Evolutionary conservation across 164 flowering plant genomes (phyloP), one percentile per base, ranked within the genome.

Genomic region (Magnolia sinica): DNA sequence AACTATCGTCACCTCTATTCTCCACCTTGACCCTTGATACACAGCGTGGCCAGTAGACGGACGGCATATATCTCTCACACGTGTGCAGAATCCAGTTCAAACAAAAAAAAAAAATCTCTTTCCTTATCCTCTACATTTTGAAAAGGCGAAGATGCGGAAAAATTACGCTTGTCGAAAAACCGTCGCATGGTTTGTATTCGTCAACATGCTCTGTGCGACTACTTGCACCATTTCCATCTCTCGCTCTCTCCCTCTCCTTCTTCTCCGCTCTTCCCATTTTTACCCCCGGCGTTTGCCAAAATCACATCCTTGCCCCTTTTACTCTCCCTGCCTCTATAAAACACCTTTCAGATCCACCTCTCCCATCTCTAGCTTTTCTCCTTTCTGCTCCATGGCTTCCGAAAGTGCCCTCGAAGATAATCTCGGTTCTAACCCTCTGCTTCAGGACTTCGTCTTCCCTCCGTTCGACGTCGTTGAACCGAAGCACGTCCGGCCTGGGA

Each of bases 401-500:
- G 63, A 71, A 51, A 58, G 76, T 7, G 67, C 85, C 18, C 58
- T 70, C 73, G 71, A 68, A 37, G 75, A 66, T 23, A 79, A 78
- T 16, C 8, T 82, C 19, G 71, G 71, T 23, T 81, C 67, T 18
- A 73, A 70, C 77, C 97, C 97, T 66, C 86, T 96, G 8, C 74
- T 94, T 79, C 81, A 76, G 66, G 91, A 91, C 63, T 94, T 92
- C 70, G 87, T 85, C 4, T 96, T 94, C 71, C 98, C 99, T 0
- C 98, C 97, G 1, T 96, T 89, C 75, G 95, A 94, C 81, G 85
- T 79, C 45, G 89, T 96, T 74, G 83, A 87, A 20, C 86, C 98
- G 77, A 74, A 87, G 59, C 98, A 94, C 78, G 98, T 96, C 24
- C 88, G 91, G 4, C 97, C 99, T 11, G 99, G 88, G 50, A 89